Evolutionary conservation across 345 rosid species (phyloP).

Genomic region (Gynandropsis gynandra): DNA sequence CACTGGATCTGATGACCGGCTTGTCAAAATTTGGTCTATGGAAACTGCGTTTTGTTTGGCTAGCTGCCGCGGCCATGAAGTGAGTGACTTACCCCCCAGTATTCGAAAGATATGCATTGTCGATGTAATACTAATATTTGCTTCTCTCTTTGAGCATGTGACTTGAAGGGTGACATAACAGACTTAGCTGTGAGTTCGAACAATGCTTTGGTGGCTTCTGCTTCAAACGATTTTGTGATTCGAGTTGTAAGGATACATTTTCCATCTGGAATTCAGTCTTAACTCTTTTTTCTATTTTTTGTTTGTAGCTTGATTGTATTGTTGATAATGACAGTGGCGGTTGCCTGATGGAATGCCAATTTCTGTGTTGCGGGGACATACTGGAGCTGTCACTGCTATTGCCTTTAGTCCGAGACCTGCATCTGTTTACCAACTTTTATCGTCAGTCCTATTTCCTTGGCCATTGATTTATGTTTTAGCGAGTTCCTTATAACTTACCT

Average conservation of each 20-base stretch:
- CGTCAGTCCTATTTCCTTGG: constrained; percentile 51
- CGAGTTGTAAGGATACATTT: constrained; percentile 70
- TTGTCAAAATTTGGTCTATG: constrained; percentile 99
- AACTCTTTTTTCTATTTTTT: constrained; percentile 11
- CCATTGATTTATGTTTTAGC: constrained; percentile 19
- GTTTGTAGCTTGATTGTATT: constrained; percentile 16
- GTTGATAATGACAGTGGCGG: constrained; percentile 71
- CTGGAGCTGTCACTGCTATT: constrained; percentile 96
- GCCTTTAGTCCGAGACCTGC: constrained; percentile 89
- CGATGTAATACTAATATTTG: constrained; percentile 13
- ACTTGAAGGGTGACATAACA: constrained; percentile 86
- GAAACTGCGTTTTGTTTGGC: constrained; percentile 99
- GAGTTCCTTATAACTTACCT: constrained; percentile 11
- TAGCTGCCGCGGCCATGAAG: constrained; percentile 99
- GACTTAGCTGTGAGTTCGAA: constrained; percentile 96
- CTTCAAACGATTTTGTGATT: constrained; percentile 94
- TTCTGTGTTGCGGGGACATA: constrained; percentile 90
- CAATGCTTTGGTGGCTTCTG: constrained; percentile 91
- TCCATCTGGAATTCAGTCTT: constrained; percentile 14
- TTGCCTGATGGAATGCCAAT: constrained; percentile 94
- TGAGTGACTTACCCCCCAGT: constrained; percentile 35
- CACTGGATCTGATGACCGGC: constrained; percentile 97
- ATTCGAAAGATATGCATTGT: constrained; percentile 17
- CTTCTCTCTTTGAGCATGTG: constrained; percentile 19
- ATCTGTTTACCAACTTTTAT: constrained; percentile 78